These are phyloP conservation scores for Epichloe baconii DNA, from an alignment of 2,329 filamentous ascomycete genomes.

Conservation along the genomic window DNA sequence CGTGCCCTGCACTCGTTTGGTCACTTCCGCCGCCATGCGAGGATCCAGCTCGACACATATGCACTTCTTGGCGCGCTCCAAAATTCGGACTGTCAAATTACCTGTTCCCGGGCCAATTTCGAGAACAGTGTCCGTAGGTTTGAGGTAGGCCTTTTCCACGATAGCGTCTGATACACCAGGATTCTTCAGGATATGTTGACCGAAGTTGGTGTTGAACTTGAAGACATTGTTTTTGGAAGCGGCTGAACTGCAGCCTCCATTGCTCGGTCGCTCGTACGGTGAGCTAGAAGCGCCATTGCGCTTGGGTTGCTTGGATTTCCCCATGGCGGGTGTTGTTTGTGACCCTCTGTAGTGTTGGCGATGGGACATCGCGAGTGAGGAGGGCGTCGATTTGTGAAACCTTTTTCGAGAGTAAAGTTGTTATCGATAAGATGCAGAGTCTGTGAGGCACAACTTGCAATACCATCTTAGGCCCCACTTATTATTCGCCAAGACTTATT, in stretches of 20 bases:
- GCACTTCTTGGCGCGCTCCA: conserved; percentile 70
- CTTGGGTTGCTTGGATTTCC: conserved; percentile 39
- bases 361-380: conserved; percentile 1
- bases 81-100: conserved; percentile 77
- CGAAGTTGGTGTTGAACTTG: conserved; percentile 89
- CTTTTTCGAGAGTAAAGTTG: background rate
- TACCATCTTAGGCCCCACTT: background rate
- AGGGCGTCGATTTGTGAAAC: background rate
- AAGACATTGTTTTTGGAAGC: conserved; percentile 68
- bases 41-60: conserved; percentile 90
- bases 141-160: conserved; percentile 64
- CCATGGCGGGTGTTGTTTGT: conserved; percentile 26
- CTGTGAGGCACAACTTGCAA: background rate
- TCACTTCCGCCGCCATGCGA: conserved; percentile 90
- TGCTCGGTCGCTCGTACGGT: conserved; percentile 28
- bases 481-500: background rate
- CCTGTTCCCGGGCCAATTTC: conserved; percentile 88
- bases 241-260: conserved; percentile 6
- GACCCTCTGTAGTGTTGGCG: background rate
- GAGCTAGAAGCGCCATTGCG: conserved; percentile 32
- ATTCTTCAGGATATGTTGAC: conserved; percentile 85
- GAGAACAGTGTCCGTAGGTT: conserved; percentile 80
- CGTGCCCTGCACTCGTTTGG: conserved; percentile 84
- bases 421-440: conserved; percentile 13
- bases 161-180: conserved; percentile 68